Evolutionary conservation across 352 stramenopile species (phyloP).

Genomic region (Pythium scleroteichum): DNA sequence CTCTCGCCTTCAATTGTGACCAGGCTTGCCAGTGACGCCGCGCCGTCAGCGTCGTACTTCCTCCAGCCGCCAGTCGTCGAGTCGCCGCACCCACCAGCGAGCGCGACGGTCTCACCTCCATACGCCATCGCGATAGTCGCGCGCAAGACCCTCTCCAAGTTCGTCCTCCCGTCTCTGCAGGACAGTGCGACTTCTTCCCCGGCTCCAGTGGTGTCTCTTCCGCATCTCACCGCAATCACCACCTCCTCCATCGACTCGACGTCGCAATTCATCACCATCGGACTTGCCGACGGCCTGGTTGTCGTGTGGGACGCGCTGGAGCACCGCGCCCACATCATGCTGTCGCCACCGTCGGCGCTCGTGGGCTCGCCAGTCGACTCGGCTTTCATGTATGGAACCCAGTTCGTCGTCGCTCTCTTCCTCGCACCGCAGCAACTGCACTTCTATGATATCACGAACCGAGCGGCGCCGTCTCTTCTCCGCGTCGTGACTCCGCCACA

Average conservation of each 20-base stretch:
- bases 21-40: constrained; percentile 1
- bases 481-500: constrained; percentile 34
- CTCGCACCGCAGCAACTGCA: constrained; percentile 34
- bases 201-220: constrained; percentile 31
- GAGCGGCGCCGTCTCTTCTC: constrained; percentile 26
- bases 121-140: constrained; percentile 17
- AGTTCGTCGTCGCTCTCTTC: constrained; percentile 41
- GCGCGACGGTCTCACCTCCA: neutral
- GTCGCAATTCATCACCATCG: constrained; percentile 48
- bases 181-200: no score
- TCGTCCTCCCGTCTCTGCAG: neutral
- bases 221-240: constrained; percentile 43
- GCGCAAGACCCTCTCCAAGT: constrained; percentile 18
- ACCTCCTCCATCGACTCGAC: constrained; percentile 39
- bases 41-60: constrained; percentile 15
- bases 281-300: constrained; percentile 45
- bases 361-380: neutral
- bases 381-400: constrained; percentile 5
- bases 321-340: constrained; percentile 37
- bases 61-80: constrained; percentile 17
- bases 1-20: neutral
- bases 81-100: neutral
- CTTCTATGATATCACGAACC: constrained; percentile 48
- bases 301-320: constrained; percentile 59
- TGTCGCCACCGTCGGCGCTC: neutral